Evolutionary conservation across 371 early-diverging fungal genomes (phyloP).

Genomic region (Rhizopus sp.): DNA sequence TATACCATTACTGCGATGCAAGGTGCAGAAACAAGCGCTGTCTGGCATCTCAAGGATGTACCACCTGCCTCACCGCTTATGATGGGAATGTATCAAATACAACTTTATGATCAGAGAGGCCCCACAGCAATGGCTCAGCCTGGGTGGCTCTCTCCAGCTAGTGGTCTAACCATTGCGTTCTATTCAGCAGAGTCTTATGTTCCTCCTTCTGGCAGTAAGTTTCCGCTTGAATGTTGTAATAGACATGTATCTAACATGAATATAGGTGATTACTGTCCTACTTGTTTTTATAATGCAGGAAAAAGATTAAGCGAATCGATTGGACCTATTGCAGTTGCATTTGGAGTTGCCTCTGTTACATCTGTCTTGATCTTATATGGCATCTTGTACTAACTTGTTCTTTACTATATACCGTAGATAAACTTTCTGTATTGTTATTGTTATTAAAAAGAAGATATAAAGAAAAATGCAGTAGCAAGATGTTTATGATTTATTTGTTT

Average conservation of each 20-base stretch:
- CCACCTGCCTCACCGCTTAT: slow-evolving; percentile 45
- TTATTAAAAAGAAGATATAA: not conserved
- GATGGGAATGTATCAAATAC: slow-evolving; percentile 47
- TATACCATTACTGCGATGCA: slow-evolving; percentile 41
- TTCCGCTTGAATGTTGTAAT: not conserved
- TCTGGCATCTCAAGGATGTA: slow-evolving; percentile 45
- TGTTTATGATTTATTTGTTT: too few relatives aligned
- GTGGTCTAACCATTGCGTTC: slow-evolving; percentile 42
- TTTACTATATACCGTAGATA: not conserved
- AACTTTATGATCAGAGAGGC: slow-evolving; percentile 53
- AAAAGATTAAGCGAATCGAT: slow-evolving; percentile 24
- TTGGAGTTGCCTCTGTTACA: slow-evolving; percentile 40
- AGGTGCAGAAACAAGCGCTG: slow-evolving; percentile 44
- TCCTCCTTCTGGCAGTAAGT: slow-evolving; percentile 31
- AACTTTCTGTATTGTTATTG: not conserved
- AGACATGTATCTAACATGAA: not conserved
- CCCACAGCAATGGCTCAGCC: slow-evolving; percentile 31
- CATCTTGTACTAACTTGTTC: slow-evolving; percentile 15
- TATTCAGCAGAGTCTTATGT: slow-evolving; percentile 41
- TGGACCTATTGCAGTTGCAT: slow-evolving; percentile 33
- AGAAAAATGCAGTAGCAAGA: not conserved
- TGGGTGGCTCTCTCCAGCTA: slow-evolving; percentile 43
- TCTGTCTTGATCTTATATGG: slow-evolving; percentile 41
- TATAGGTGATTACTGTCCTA: slow-evolving; percentile 43
- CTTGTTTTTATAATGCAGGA: slow-evolving; percentile 46